phyloP scores from a whole-genome alignment of 805 yeast genomes.

The Brettanomyces sp. region DNA sequence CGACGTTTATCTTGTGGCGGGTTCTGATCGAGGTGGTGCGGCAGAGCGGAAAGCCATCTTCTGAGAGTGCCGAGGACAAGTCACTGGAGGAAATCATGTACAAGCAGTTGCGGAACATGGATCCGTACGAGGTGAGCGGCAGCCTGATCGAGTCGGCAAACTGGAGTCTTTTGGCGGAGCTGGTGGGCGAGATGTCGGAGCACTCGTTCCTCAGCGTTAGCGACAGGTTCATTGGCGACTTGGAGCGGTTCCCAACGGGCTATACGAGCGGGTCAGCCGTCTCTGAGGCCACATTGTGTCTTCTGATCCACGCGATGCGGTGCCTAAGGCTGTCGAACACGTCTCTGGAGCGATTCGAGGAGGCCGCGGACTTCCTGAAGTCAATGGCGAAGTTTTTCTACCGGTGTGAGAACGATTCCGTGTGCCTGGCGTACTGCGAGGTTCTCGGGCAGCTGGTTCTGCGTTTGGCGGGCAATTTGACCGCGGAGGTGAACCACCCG shows the following conservation, averaged over 20 bases:
- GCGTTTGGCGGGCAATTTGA: conserved; percentile 75
- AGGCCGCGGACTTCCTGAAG: conserved; percentile 81
- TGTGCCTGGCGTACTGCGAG: conserved; percentile 75
- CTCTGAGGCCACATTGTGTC: conserved; percentile 46
- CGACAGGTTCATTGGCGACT: conserved; percentile 86
- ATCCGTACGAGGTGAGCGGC: conserved; percentile 58
- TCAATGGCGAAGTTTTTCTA: conserved; percentile 79
- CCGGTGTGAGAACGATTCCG: conserved; percentile 51
- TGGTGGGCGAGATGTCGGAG: conserved; percentile 85
- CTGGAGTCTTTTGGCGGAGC: conserved; percentile 85
- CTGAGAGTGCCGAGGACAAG: conserved; percentile 68
- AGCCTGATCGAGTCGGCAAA: conserved; percentile 79
- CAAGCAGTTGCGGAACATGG: conserved; percentile 80
- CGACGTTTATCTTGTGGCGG: conserved; percentile 82
- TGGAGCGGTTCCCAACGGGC: conserved; percentile 67
- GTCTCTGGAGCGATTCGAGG: conserved; percentile 87
- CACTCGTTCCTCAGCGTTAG: conserved; percentile 79
- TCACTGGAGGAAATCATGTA: conserved; percentile 89
- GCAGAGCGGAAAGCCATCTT: conserved; percentile 50
- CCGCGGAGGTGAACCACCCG: conserved; percentile 95
- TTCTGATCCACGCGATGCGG: conserved; percentile 87
- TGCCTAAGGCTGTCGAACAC: conserved; percentile 69
- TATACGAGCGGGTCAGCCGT: conserved; percentile 19
- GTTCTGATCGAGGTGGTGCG: conserved; percentile 87
- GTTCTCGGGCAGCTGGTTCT: conserved; percentile 66